phyloP scores from a whole-genome alignment of 2,329 filamentous ascomycete genomes.

The Epichloe sylvatica region DNA sequence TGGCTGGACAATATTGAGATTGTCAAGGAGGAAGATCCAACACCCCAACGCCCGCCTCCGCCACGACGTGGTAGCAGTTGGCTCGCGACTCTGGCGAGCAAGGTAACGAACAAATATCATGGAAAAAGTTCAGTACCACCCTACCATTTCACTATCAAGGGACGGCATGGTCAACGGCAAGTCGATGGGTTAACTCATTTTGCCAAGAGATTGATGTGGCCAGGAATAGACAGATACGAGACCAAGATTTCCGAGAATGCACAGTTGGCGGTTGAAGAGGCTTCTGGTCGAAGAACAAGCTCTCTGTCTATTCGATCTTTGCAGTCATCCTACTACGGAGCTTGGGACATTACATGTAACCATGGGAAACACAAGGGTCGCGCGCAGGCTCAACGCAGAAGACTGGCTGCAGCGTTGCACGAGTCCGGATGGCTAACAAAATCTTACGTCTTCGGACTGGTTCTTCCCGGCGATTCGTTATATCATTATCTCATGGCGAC shows the following conservation, averaged over 20 bases:
- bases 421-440: constrained; percentile 53
- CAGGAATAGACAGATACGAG: constrained; percentile 40
- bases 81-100: constrained; percentile 44
- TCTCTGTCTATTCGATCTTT: constrained; percentile 22
- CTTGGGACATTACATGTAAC: constrained; percentile 23
- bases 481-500: constrained; percentile 53
- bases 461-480: constrained; percentile 49
- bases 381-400: constrained; percentile 32
- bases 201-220: constrained; percentile 48
- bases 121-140: constrained; percentile 18
- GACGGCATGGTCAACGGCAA: constrained; percentile 43
- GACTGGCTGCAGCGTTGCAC: constrained; percentile 43
- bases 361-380: constrained; percentile 16
- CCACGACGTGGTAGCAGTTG: constrained; percentile 25
- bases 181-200: constrained; percentile 50
- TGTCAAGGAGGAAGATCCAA: constrained; percentile 26
- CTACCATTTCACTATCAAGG: constrained; percentile 35
- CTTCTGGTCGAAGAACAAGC: constrained; percentile 22
- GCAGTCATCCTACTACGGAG: constrained; percentile 34
- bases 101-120: constrained; percentile 31
- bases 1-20: constrained; percentile 58
- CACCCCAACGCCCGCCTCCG: constrained; percentile 5
- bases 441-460: constrained; percentile 51
- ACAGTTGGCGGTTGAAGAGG: constrained; percentile 22
- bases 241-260: constrained; percentile 34